phyloP scores from a whole-genome alignment of 129 eudicot species.

The Apium graveolens region DNA sequence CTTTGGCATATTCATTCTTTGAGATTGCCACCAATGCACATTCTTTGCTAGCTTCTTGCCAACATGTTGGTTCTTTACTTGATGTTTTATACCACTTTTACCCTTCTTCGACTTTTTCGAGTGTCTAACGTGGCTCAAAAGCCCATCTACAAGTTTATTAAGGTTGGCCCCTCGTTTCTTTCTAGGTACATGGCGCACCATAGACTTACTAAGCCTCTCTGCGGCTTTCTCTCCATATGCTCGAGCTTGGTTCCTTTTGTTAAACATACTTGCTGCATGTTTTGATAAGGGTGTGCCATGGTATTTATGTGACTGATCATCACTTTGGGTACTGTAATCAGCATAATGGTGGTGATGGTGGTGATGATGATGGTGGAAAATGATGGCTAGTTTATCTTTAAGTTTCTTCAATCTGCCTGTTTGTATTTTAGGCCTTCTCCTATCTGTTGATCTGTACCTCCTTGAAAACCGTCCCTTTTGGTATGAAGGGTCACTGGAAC shows the following conservation, averaged over 20 bases:
- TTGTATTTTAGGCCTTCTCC: conserved; percentile 19
- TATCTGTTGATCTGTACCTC: conserved; percentile 5
- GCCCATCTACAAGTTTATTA: conserved; percentile 35
- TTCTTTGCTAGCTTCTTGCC: conserved; percentile 30
- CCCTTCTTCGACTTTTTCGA: conserved; percentile 29
- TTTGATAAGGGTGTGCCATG: conserved; percentile 27
- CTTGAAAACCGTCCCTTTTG: conserved; percentile 10
- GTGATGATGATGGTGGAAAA: conserved; percentile 73
- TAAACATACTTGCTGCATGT: conserved; percentile 22
- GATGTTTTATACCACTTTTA: conserved; percentile 14
- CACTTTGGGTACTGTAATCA: conserved; percentile 10
- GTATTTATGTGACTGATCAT: neutral
- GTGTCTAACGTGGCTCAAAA: conserved; percentile 32
- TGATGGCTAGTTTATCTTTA: conserved; percentile 51
- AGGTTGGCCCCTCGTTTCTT: conserved; percentile 33
- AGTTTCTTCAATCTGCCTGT: conserved; percentile 35
- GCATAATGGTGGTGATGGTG: conserved; percentile 53
- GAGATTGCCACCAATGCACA: conserved; percentile 43
- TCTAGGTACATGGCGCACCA: conserved; percentile 8
- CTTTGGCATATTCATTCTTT: conserved; percentile 32
- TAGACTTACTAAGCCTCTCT: conserved; percentile 24
- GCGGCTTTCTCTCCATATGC: conserved; percentile 22
- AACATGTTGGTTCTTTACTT: conserved; percentile 9
- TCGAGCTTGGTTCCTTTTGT: conserved; percentile 17
- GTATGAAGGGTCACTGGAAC: conserved; percentile 4